phyloP scores from a whole-genome alignment of 2,329 filamentous ascomycete species.

The Pseudogymnoascus verrucosus region DNA sequence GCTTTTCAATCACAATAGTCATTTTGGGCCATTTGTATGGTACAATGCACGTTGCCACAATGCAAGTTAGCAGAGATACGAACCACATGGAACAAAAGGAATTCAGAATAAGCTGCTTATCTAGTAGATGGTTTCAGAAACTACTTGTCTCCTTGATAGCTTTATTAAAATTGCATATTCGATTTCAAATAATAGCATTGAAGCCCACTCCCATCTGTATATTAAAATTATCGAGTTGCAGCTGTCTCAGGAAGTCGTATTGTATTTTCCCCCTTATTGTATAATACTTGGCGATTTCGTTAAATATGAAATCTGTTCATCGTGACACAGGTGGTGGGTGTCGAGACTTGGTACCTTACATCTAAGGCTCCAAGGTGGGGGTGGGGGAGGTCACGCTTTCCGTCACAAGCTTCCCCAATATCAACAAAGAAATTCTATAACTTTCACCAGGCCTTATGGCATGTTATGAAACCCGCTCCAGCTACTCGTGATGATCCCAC shows the following conservation, averaged over 20 bases:
- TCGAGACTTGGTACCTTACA: neutral
- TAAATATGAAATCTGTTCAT: neutral
- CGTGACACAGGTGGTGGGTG: neutral
- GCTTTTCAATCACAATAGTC: constrained; percentile 6
- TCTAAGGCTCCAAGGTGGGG: neutral
- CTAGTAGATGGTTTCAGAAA: neutral
- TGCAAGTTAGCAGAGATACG: neutral
- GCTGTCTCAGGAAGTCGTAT: neutral
- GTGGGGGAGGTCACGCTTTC: neutral
- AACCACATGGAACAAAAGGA: neutral
- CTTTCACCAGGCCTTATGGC: neutral
- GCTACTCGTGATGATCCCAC: constrained; percentile 1
- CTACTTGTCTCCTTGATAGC: neutral
- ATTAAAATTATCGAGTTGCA: neutral
- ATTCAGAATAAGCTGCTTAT: constrained; percentile 8
- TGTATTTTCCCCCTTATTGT: neutral
- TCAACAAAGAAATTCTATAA: constrained; percentile 7
- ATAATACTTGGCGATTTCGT: neutral
- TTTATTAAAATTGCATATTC: neutral
- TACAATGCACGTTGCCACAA: constrained; percentile 6
- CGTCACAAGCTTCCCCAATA: neutral
- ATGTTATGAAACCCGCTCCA: neutral
- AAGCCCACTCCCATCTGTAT: neutral
- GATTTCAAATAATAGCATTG: neutral
- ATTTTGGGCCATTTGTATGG: constrained; percentile 7